phyloP scores from a whole-genome alignment of 2,329 filamentous ascomycete species.

The Botrytis porri region DNA sequence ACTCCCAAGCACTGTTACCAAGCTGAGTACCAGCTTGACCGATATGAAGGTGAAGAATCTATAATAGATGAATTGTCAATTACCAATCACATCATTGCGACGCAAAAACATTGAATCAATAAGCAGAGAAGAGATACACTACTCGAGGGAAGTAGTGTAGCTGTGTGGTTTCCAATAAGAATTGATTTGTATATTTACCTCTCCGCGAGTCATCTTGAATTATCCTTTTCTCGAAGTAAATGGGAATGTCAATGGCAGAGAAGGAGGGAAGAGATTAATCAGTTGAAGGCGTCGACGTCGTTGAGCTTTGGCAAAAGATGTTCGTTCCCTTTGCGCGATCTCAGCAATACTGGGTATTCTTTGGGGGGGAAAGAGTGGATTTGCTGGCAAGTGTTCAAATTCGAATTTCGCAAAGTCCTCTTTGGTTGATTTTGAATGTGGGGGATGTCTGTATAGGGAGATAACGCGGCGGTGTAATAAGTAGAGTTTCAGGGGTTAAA shows the following conservation, averaged over 20 bases:
- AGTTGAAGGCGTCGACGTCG: conserved; percentile 1
- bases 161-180: not conserved
- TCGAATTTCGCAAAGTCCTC: conserved; percentile 3
- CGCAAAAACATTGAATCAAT: not conserved
- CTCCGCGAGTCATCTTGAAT: conserved; percentile 29
- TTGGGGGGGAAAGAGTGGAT: conserved; percentile 5
- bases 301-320: conserved; percentile 18
- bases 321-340: conserved; percentile 6
- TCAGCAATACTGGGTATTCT: conserved; percentile 6
- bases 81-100: conserved; percentile 12
- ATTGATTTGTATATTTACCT: conserved; percentile 23
- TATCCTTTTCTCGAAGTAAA: conserved; percentile 3
- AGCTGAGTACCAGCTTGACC: conserved; percentile 67
- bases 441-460: conserved; percentile 3
- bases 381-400: conserved; percentile 9
- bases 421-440: conserved; percentile 15
- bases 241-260: not conserved
- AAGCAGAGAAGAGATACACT: not conserved
- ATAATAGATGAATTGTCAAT: conserved; percentile 9
- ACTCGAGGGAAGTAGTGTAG: not conserved
- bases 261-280: not conserved
- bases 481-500: not conserved
- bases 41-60: conserved; percentile 67
- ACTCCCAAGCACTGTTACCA: conserved; percentile 66
- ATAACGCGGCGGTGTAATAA: conserved; percentile 15